These are phyloP conservation scores for Kodamaea hsintzibuensis DNA, from an alignment of 805 yeast species.

Conservation along the genomic window DNA sequence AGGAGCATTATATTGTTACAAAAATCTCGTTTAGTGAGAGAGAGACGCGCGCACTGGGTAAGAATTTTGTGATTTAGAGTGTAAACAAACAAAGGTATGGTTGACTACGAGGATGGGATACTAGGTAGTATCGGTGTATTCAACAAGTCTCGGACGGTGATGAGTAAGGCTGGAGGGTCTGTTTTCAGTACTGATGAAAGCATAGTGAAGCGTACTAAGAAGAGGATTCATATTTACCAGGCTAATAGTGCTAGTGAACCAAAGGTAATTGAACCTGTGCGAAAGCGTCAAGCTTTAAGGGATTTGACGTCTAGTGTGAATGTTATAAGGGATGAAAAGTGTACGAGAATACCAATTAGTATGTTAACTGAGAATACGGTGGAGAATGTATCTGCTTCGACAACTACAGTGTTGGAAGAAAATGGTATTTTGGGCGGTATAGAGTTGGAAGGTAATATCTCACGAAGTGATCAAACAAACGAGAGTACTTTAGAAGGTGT, in stretches of 20 bases:
- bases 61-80: background rate
- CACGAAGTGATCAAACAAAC: background rate
- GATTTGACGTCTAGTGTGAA: background rate
- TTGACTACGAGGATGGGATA: slow-evolving; percentile 7
- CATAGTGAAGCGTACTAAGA: background rate
- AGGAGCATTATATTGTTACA: background rate
- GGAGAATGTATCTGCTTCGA: too few species aligned
- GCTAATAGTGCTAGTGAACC: background rate
- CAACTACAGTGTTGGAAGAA: background rate
- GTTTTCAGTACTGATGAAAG: background rate
- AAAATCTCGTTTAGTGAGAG: background rate
- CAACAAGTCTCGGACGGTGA: background rate
- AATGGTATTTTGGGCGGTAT: background rate
- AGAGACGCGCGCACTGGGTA: background rate
- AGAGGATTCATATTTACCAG: slow-evolving; percentile 8
- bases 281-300: background rate
- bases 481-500: too few species aligned
- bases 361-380: background rate
- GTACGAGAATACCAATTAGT: background rate
- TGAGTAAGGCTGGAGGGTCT: background rate
- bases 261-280: background rate
- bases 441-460: background rate
- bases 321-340: background rate
- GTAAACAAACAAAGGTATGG: background rate
- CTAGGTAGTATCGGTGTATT: slow-evolving; percentile 2